A percentile compares a stretch with the other conserved stretches of the same genome.
Evolutionary conservation across 108 stramenopile genomes (phyloP).

Genomic region (Skeletonema menzelii): DNA sequence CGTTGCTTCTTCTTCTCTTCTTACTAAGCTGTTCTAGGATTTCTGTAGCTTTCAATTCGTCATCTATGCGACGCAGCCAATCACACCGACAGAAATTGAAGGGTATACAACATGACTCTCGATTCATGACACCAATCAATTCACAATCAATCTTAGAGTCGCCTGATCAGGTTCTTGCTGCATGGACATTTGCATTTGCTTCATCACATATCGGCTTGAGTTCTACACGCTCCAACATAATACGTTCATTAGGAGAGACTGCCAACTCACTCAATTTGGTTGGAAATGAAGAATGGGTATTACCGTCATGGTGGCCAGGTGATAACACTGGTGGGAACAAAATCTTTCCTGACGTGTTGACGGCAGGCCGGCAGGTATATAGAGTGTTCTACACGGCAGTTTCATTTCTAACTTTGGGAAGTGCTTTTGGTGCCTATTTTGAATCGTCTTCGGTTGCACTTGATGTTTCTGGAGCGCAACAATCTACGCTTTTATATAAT

Average conservation of each 20-base stretch:
- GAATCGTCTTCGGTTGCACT: conserved; percentile 10
- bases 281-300: conserved; percentile 38
- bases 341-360: conserved; percentile 54
- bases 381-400: conserved; percentile 51
- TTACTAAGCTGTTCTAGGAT: background rate
- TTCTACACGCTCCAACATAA: conserved; percentile 44
- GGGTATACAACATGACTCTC: background rate
- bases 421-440: conserved; percentile 48
- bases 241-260: conserved; percentile 30
- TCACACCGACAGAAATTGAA: background rate
- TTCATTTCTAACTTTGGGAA: conserved; percentile 55
- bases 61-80: background rate
- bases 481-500: conserved; percentile 5
- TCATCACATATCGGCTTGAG: conserved; percentile 63
- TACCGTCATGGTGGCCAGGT: conserved; percentile 60
- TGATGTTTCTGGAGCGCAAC: background rate
- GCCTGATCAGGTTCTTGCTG: conserved; percentile 9
- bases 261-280: conserved; percentile 32
- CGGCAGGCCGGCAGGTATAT: conserved; percentile 60
- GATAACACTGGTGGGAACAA: conserved; percentile 46
- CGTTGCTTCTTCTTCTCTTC: background rate
- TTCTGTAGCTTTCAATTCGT: background rate
- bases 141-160: background rate
- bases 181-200: conserved; percentile 50
- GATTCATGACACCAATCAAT: background rate